Evolutionary conservation across 2,329 filamentous ascomycete genomes (phyloP).

Genomic region (Epichloe gansuensis): DNA sequence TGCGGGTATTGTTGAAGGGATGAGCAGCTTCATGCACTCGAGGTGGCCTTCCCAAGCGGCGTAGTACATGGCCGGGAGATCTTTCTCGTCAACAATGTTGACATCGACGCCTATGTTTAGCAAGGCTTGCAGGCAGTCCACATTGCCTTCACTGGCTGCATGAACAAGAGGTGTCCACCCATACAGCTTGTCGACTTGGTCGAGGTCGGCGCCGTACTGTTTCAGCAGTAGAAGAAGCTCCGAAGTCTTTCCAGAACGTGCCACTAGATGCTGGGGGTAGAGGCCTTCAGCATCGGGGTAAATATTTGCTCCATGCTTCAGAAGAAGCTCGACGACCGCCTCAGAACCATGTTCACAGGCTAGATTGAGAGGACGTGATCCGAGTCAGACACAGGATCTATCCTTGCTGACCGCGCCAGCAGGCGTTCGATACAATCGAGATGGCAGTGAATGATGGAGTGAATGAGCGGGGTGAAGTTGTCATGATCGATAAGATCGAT

Average conservation of each 20-base stretch:
- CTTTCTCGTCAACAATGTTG: conserved; percentile 80
- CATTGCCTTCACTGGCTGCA: conserved; percentile 89
- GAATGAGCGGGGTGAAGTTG: conserved; percentile 92
- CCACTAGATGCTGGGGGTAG: conserved; percentile 93
- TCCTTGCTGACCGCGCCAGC: conserved; percentile 64
- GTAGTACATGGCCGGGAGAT: conserved; percentile 91
- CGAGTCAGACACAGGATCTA: conserved; percentile 73
- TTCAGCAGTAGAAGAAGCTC: conserved; percentile 70
- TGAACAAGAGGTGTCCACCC: conserved; percentile 96
- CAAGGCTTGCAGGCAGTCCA: conserved; percentile 72
- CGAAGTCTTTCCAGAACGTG: conserved; percentile 73
- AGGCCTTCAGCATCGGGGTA: conserved; percentile 92
- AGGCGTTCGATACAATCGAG: conserved; percentile 69
- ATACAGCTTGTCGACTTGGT: conserved; percentile 91
- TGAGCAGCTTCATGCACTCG: conserved; percentile 83
- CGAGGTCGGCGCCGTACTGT: conserved; percentile 75
- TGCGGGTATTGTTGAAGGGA: conserved; percentile 41
- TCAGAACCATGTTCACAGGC: conserved; percentile 89
- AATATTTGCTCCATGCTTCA: conserved; percentile 69
- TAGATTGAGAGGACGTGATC: conserved; percentile 88
- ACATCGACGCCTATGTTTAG: conserved; percentile 69
- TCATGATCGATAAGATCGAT: conserved; percentile 88
- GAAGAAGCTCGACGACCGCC: conserved; percentile 70
- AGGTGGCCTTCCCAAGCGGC: conserved; percentile 96
- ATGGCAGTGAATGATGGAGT: conserved; percentile 83